Percentiles rank a stretch among this genome's conserved stretches.
phyloP scores from a whole-genome alignment of 108 stramenopile species.

The Nitzschia inconspicua region DNA sequence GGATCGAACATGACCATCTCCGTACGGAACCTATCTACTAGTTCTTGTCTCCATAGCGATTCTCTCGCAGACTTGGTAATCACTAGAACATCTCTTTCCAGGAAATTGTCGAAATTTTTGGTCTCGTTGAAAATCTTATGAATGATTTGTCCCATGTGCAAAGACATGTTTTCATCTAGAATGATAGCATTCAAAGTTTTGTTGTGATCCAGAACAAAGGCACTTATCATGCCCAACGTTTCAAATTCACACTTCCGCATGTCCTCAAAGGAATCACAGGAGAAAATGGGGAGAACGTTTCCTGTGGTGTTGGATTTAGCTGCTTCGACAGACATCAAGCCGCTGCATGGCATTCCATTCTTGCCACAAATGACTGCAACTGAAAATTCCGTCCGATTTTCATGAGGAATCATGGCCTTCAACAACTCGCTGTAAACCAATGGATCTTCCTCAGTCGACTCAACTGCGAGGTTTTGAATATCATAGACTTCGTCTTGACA shows the following conservation, averaged over 20 bases:
- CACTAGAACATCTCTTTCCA: not conserved
- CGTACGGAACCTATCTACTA: constrained; percentile 8
- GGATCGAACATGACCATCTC: constrained; percentile 1
- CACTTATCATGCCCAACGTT: not conserved
- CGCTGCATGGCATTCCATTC: not conserved
- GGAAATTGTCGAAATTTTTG: not conserved
- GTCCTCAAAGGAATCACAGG: constrained; percentile 5
- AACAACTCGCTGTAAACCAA: too few species aligned
- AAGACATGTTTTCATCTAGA: not conserved
- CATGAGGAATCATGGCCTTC: too few species aligned
- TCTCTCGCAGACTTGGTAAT: not conserved
- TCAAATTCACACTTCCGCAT: not conserved
- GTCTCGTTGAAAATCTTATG: constrained; percentile 9
- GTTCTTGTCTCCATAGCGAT: not conserved
- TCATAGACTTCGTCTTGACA: too few species aligned
- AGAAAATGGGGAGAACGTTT: not conserved
- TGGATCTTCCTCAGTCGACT: too few species aligned
- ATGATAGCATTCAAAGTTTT: not conserved
- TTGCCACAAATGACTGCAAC: constrained; percentile 6
- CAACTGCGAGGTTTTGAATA: too few species aligned
- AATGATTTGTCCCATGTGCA: constrained; percentile 1
- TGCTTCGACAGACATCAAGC: not conserved
- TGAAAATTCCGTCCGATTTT: too few species aligned
- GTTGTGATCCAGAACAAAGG: not conserved
- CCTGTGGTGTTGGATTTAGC: not conserved